Base-by-base conservation (phyloP, 164 flowering plant species). In the Stephania cephalantha region DNA sequence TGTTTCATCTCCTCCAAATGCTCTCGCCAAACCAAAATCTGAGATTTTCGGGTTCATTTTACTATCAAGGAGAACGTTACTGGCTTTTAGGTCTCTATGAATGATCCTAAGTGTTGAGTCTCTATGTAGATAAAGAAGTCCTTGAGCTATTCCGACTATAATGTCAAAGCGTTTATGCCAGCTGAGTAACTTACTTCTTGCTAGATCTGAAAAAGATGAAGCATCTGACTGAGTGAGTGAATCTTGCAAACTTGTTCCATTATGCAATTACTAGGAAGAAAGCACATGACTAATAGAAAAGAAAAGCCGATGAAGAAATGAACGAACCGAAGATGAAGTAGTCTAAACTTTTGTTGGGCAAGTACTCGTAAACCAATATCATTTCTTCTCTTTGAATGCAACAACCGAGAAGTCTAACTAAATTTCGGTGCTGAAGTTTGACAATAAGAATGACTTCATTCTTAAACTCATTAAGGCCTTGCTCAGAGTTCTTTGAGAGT, bases 361-460 rank as follows among this genome's bases (percentile, higher is more conserved):
- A 61, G 52, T 73, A 73, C 20, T 73, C 75, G 7, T 73, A 73
- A 3, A 73, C 44, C 31, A 73, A 44, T 35, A 73, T 63, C 75
- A 61, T 73, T 45, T 73, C 75, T 61, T 73, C 75, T 35, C 75
- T 53, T 44, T 73, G 75, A 73, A 73, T 63, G 75, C 69, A 73
- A 63, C 68, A 73, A 42, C 75, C 75, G 0, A 73, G 69, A 73
- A 73, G 75, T 7, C 42, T 73, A 1, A 73, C 75, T 18, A 73
- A 69, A 63, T 73, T 73, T 29, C 75, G 31, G 13, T 73, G 75
- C 22, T 73, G 69, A 44, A 73, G 75, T 46, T 73, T 73, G 6
- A n/a, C 17, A 31, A 73, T 63, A 10, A 73, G n/a, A n/a, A 63
- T 61, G 18, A 61, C 75, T 53, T 73, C 75, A 42, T 73, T 73